Percentiles rank a stretch among this genome's conserved stretches.
phyloP scores from a whole-genome alignment of 345 rosid species.

The Sonneratia alba region DNA sequence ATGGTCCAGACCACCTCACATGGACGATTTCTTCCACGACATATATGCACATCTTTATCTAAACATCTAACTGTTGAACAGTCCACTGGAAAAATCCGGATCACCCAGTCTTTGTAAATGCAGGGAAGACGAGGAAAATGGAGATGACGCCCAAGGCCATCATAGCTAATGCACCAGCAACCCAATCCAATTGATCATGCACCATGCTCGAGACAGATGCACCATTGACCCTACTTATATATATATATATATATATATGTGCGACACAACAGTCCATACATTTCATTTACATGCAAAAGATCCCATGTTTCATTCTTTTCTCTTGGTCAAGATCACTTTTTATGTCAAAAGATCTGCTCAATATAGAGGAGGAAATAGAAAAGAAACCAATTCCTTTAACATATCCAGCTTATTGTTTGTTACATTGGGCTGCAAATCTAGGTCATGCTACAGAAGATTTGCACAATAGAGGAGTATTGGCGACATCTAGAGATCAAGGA shows the following conservation, averaged over 20 bases:
- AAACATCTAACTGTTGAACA: not conserved
- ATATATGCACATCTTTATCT: no score
- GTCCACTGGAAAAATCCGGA: not conserved
- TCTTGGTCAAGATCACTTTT: not conserved
- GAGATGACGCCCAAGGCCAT: conserved; percentile 38
- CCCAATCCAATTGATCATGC: conserved; percentile 50
- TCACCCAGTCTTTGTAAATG: not conserved
- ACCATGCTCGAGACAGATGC: conserved; percentile 39
- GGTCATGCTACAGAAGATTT: no score
- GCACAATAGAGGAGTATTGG: not conserved
- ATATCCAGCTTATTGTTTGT: not conserved
- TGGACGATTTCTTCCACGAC: no score
- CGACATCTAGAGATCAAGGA: no score
- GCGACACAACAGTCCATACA: conserved; percentile 31
- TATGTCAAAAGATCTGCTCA: not conserved
- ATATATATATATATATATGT: conserved; percentile 8
- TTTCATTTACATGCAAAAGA: conserved; percentile 26
- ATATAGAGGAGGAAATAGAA: not conserved
- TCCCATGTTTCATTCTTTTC: not conserved
- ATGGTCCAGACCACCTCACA: no score
- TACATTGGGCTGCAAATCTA: no score
- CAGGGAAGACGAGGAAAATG: conserved; percentile 22
- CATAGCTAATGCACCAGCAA: conserved; percentile 36
- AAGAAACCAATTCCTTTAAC: not conserved
- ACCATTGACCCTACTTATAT: conserved; percentile 38